phyloP scores from a whole-genome alignment of 2,329 filamentous ascomycete genomes.

The Orbilia brochopaga region DNA sequence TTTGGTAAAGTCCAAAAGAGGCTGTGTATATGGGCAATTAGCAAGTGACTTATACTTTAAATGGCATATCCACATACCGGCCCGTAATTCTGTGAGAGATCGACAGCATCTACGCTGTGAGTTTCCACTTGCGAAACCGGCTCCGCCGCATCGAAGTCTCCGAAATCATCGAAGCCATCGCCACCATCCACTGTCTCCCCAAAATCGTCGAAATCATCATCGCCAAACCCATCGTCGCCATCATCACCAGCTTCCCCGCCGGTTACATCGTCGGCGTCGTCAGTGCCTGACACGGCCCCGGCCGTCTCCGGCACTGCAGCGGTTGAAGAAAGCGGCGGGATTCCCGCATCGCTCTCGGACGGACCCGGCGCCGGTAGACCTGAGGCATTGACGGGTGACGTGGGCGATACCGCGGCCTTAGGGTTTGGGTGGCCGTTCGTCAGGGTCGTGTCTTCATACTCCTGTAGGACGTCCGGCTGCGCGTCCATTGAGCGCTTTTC shows the following conservation, averaged over 20 bases:
- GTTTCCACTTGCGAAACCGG: constrained; percentile 56
- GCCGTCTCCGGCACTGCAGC: constrained; percentile 14
- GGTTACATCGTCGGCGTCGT: constrained; percentile 67
- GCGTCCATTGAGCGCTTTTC: constrained; percentile 66
- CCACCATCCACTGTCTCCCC: constrained; percentile 60
- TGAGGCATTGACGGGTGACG: constrained; percentile 3
- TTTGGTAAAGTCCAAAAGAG: constrained; percentile 39
- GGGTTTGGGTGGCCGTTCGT: constrained; percentile 36
- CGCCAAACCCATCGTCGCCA: constrained; percentile 66
- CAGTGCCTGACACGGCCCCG: constrained; percentile 54
- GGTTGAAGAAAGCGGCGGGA: constrained; percentile 20
- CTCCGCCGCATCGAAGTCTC: constrained; percentile 73
- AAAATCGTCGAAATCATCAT: constrained; percentile 75
- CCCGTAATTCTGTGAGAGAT: not conserved
- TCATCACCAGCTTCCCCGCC: constrained; percentile 62
- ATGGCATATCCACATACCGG: not conserved
- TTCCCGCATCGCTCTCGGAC: constrained; percentile 21
- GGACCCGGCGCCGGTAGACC: constrained; percentile 13
- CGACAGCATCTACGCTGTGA: not conserved
- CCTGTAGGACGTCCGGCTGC: constrained; percentile 67
- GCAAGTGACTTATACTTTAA: not conserved
- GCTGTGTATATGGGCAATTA: constrained; percentile 7
- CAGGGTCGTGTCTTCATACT: constrained; percentile 27
- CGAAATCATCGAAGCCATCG: constrained; percentile 64
- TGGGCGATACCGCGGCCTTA: not conserved